These are phyloP conservation scores for Polygonum aviculare DNA, from an alignment of 148 eudicot species.

Conservation along the genomic window DNA sequence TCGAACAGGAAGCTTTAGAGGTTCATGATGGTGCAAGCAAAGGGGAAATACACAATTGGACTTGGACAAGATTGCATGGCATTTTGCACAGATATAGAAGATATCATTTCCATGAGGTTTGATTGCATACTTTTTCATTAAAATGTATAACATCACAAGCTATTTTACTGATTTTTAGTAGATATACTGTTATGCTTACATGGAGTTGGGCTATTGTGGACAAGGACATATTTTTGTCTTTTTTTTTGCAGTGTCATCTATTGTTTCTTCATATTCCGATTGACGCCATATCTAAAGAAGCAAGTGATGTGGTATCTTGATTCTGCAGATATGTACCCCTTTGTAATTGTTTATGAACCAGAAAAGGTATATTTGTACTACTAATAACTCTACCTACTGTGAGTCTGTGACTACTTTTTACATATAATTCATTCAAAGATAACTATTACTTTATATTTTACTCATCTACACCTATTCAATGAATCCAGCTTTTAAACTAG, in stretches of 20 bases:
- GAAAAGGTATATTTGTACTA: neutral
- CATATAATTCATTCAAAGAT: neutral
- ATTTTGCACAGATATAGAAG: conserved; percentile 95
- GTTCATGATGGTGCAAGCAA: conserved; percentile 93
- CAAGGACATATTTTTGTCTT: neutral
- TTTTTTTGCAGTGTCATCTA: neutral
- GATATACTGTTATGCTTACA: neutral
- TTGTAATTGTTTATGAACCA: neutral
- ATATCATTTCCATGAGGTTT: conserved; percentile 98
- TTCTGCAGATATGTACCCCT: neutral
- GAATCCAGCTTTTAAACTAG: neutral
- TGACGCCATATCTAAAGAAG: neutral
- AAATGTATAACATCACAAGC: neutral
- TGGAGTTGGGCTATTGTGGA: neutral
- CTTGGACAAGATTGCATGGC: conserved; percentile 99
- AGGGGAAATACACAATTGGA: conserved; percentile 97
- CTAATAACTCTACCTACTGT: neutral
- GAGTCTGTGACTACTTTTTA: neutral
- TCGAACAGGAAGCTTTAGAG: conserved; percentile 70
- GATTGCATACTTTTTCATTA: neutral
- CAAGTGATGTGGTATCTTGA: neutral
- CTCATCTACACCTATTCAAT: neutral
- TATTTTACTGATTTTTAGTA: neutral
- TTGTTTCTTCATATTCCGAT: neutral
- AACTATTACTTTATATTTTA: neutral